Evolutionary conservation across 176 grass and related monocot species (phyloP).

Genomic region (Canna indica): DNA sequence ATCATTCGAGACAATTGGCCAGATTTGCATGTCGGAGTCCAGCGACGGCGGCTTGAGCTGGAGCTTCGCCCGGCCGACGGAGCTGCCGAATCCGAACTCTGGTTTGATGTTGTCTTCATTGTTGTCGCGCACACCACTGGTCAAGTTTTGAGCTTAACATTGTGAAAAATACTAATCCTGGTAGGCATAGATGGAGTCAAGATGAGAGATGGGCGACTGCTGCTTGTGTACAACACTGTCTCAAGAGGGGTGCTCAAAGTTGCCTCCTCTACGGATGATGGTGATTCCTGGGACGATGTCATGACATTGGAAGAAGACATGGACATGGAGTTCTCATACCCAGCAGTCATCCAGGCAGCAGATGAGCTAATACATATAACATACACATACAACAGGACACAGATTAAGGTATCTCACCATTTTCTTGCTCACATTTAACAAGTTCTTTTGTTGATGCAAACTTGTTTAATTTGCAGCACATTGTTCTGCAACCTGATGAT

Average conservation of each 20-base stretch:
- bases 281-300: constrained; percentile 37
- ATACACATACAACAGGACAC: constrained; percentile 50
- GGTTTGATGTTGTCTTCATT: neutral
- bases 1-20: constrained; percentile 55
- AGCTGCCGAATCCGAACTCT: constrained; percentile 88
- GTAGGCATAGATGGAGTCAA: constrained; percentile 45
- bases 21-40: constrained; percentile 62
- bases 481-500: constrained; percentile 21
- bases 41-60: constrained; percentile 55
- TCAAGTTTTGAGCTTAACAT: neutral
- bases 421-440: neutral
- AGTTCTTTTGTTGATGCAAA: neutral
- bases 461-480: constrained; percentile 23
- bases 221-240: constrained; percentile 38
- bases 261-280: constrained; percentile 38
- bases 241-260: constrained; percentile 47
- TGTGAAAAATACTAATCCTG: neutral
- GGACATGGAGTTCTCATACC: constrained; percentile 49
- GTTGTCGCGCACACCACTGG: neutral
- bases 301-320: constrained; percentile 39
- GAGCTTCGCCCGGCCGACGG: constrained; percentile 45
- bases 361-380: constrained; percentile 45
- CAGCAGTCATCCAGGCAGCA: constrained; percentile 35
- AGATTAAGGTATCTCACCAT: constrained; percentile 39
- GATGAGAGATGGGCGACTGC: constrained; percentile 44